Conservation (phyloP, 2,329 filamentous ascomycete species). For the Cladophialophora yegresii region DNA sequence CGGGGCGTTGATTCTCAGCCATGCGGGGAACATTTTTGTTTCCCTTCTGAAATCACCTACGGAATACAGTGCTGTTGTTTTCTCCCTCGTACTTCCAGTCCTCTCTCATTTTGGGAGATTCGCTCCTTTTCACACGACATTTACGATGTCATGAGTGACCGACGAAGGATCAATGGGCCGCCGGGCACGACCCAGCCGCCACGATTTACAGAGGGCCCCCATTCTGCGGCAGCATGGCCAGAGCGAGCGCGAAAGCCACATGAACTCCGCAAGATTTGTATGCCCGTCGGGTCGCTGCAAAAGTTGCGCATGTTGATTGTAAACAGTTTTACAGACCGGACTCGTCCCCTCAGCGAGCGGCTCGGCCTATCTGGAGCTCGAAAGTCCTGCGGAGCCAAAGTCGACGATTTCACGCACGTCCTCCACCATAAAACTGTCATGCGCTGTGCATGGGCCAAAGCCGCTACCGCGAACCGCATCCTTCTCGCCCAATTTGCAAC, state of each 20-base stretch:
- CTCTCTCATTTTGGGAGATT: conserved; percentile 15
- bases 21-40: neutral
- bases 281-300: conserved; percentile 41
- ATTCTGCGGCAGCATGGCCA: conserved; percentile 53
- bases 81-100: neutral
- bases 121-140: conserved; percentile 27
- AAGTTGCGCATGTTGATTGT: conserved; percentile 10
- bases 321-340: conserved; percentile 80
- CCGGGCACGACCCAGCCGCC: conserved; percentile 74
- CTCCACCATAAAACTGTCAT: conserved; percentile 83
- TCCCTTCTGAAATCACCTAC: neutral
- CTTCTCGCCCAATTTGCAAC: conserved; percentile 87
- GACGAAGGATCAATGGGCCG: conserved; percentile 87
- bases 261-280: conserved; percentile 84
- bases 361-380: conserved; percentile 67
- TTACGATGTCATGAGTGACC: conserved; percentile 67
- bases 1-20: neutral
- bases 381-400: conserved; percentile 51
- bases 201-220: conserved; percentile 60
- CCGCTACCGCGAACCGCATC: conserved; percentile 85
- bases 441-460: conserved; percentile 89
- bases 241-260: conserved; percentile 64
- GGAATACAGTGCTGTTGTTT: neutral
- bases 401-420: conserved; percentile 52
- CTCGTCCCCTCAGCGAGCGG: conserved; percentile 91